Base-by-base conservation (phyloP, 2,329 filamentous ascomycete species). In the Xylaria sp. region DNA sequence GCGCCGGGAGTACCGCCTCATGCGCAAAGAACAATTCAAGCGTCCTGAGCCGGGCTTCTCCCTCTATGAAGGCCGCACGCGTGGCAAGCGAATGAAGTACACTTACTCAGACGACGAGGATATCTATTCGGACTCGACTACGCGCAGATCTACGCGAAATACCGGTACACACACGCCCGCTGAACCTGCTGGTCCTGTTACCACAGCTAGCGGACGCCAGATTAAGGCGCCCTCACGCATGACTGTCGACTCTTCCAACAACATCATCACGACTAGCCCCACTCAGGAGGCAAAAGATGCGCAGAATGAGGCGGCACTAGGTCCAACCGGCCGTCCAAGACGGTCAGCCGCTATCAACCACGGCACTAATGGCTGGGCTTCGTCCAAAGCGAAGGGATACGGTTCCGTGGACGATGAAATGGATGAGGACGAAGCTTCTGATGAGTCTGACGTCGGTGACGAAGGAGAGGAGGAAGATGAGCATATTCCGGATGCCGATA, bases 21-120 rank as follows among this genome's bases (percentile, higher is more conserved):
- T 86, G 68, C 90, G 91, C 64, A 93, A 93, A 71, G 90, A 93
- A 62, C 88, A 90, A 60, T 97, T 97, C 76, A 83, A 89, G 66
- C 85, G 92, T 4, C 91, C 92, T 4, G 92, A 96, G 67, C 88
- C 89, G 8, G 92, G 92, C 3, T 95, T 93, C 72, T 97, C 92
- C 0, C 80, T 96, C 59, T 99, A 99, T 73, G 94, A 99, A 77
- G 94, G 94, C 54, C 90, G 94, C 56, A 99, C 95, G 4, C 86
- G 94, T 60, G 94, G 94, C 59, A 97, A 99, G 79, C 89, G 93
- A 62, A 89, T 96, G 76, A 95, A 92, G 74, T 99, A 99, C 71
- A 99, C 91, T 0, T 99, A 90, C 71, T 95, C 92, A 0, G 92
- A 97, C 55, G 91, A 95, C 23, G 91, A 95, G 42, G 85, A 87